Percentiles rank a stretch among this genome's conserved stretches.
These are phyloP conservation scores for Mucor saturninus DNA, from an alignment of 371 early-diverging fungal genomes.

Conservation along the genomic window DNA sequence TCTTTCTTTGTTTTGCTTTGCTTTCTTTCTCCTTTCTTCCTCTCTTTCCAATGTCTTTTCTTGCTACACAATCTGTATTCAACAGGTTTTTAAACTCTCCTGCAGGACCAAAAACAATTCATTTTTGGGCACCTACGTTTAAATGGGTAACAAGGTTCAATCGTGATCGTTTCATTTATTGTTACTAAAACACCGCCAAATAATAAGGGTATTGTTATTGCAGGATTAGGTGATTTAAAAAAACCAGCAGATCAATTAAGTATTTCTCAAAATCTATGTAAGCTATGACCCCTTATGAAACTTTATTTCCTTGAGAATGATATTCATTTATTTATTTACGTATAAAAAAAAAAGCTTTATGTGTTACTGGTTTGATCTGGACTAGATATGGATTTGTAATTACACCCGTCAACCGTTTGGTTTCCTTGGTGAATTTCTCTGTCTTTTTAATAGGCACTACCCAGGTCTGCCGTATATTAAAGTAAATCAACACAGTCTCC, in stretches of 20 bases:
- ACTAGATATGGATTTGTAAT: slow-evolving; percentile 88
- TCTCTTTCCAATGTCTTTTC: slow-evolving; percentile 32
- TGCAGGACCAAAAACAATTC: slow-evolving; percentile 66
- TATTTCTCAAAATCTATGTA: slow-evolving; percentile 71
- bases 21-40: slow-evolving; percentile 7
- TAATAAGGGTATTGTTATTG: slow-evolving; percentile 58
- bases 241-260: slow-evolving; percentile 90
- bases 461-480: slow-evolving; percentile 74
- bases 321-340: background rate
- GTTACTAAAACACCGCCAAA: no score
- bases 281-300: background rate
- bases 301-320: no score
- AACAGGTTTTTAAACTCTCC: slow-evolving; percentile 79
- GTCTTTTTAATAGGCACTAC: slow-evolving; percentile 79
- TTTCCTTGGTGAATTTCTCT: slow-evolving; percentile 86
- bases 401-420: slow-evolving; percentile 81
- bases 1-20: background rate
- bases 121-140: slow-evolving; percentile 58
- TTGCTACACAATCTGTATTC: slow-evolving; percentile 60
- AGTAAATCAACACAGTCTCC: slow-evolving; percentile 31
- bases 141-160: slow-evolving; percentile 41
- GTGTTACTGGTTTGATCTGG: slow-evolving; percentile 93
- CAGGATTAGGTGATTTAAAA: slow-evolving; percentile 84
- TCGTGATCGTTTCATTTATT: background rate
- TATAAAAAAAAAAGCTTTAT: slow-evolving; percentile 58